Conservation (phyloP, 2,329 filamentous ascomycete species). For the Ambrosiella xylebori region DNA sequence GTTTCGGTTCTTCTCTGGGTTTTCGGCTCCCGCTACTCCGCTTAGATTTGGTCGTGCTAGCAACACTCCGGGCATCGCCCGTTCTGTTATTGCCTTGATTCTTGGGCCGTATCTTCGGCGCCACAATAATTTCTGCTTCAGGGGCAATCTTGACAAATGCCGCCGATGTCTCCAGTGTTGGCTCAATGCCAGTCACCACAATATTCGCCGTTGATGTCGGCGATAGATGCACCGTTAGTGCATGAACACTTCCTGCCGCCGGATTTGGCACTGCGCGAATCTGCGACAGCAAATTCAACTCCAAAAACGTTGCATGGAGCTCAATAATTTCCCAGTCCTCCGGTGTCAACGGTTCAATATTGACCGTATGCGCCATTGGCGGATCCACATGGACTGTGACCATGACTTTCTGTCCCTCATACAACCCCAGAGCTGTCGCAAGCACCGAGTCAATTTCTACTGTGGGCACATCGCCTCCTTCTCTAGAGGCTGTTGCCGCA, state of each 20-base stretch:
- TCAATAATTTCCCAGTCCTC: conserved; percentile 99
- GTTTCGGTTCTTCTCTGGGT: conserved; percentile 46
- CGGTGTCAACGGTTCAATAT: conserved; percentile 87
- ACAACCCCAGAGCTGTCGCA: conserved; percentile 57
- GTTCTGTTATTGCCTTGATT: conserved; percentile 26
- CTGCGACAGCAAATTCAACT: conserved; percentile 82
- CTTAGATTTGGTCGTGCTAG: conserved; percentile 63
- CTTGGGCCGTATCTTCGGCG: conserved; percentile 73
- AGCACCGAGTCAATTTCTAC: conserved; percentile 82
- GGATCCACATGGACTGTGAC: conserved; percentile 69
- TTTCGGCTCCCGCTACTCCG: conserved; percentile 55
- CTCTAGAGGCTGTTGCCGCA: conserved; percentile 23
- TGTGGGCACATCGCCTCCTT: conserved; percentile 58
- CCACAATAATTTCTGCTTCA: conserved; percentile 92
- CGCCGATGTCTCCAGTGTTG: conserved; percentile 24
- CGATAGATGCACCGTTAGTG: conserved; percentile 80
- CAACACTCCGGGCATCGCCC: conserved; percentile 57
- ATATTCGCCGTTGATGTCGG: conserved; percentile 93
- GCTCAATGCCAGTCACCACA: conserved; percentile 65
- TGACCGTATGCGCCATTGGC: conserved; percentile 78
- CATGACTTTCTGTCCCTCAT: conserved; percentile 64
- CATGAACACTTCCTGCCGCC: conserved; percentile 43
- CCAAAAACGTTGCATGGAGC: conserved; percentile 85
- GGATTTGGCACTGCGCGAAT: conserved; percentile 89
- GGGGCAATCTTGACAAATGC: conserved; percentile 85